Conservation (phyloP, 2,329 filamentous ascomycete species). For the Pestalotiopsis sp. region DNA sequence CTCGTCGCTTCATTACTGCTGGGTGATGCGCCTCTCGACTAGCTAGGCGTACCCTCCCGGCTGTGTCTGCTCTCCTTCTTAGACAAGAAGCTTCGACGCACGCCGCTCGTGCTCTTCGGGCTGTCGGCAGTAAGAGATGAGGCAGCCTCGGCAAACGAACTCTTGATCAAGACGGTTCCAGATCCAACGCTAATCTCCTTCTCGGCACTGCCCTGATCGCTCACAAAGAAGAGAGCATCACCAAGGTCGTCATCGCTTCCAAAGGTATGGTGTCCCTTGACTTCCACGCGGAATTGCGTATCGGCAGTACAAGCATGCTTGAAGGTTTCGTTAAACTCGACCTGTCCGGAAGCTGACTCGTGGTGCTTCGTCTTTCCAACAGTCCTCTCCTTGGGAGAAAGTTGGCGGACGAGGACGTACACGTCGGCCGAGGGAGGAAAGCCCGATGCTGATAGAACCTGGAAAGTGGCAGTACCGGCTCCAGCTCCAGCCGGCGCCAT, state of each 20-base stretch:
- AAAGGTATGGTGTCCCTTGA: conserved; percentile 84
- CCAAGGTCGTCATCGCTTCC: conserved; percentile 83
- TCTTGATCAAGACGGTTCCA: conserved; percentile 74
- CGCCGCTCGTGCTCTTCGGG: conserved; percentile 48
- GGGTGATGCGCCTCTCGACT: conserved; percentile 12
- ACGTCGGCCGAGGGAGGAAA: conserved; percentile 78
- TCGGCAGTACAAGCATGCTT: conserved; percentile 79
- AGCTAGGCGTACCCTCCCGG: conserved; percentile 46
- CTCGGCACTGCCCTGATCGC: conserved; percentile 72
- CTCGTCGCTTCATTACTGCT: neutral
- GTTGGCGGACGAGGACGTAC: conserved; percentile 73
- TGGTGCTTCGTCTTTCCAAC: conserved; percentile 92
- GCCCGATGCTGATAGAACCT: conserved; percentile 75
- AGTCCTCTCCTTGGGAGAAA: conserved; percentile 72
- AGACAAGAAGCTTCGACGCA: conserved; percentile 58
- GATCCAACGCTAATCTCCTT: conserved; percentile 75
- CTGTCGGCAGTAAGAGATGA: conserved; percentile 30
- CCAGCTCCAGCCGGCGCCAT: conserved; percentile 63
- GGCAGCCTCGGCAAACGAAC: conserved; percentile 62
- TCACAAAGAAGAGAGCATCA: conserved; percentile 88
- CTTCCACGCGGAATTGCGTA: conserved; percentile 81
- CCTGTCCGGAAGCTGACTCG: conserved; percentile 69
- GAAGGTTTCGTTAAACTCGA: conserved; percentile 78
- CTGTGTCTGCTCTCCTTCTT: conserved; percentile 49
- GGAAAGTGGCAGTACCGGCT: conserved; percentile 77